Base-by-base conservation (phyloP, 192 early-diverging fungal genomes). In the Mortierella claussenii region DNA sequence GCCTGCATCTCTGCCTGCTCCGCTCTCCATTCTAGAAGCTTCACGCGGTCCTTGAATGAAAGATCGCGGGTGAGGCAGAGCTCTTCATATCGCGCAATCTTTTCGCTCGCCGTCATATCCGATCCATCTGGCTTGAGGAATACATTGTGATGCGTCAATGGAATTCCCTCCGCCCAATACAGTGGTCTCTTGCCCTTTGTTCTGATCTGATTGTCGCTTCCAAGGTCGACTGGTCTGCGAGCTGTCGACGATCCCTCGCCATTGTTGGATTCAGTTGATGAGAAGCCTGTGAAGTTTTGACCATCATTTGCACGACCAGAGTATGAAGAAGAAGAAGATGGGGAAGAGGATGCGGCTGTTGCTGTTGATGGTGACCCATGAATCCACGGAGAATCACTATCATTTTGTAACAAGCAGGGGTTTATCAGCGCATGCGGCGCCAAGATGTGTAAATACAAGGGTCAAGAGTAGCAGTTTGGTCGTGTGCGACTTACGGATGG, bases 51-150 rank as follows among this genome's bases (percentile, higher is more conserved):
- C 27, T 43, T 63, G 44, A 32, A 62, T 21, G 69, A 71, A 33
- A 71, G 69, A 0, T 57, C 32, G 13, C 31, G 21, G 1, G 51
- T 21, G 9, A 34, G 44, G 13, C 30, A 30, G 18, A 74, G 37
- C 17, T 49, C 43, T 3, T 65, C 70, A 15, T 59, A 64, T 33
- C 56, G 54, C 1, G 33, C 56, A 37, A 74, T 64, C 40, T 65
- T 65, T 42, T 74, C 57, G 13, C 55, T 45, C 43, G 21, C 17
- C 17, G 58, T 66, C 59, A 68, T 60, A 21, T 44, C 52, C 8
- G 69, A 24, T 2, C 67, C 70, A 48, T 68, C 60, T 15, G 34
- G 28, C 3, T 60, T 46, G 42, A 65, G 26, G 37, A 80, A 80
- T 12, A 68, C 37, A 28, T 73, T 68, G 24, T 47, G 26, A 49